phyloP scores from a whole-genome alignment of 495 filamentous ascomycete genomes.

The Aspergillus carlsbadensis region DNA sequence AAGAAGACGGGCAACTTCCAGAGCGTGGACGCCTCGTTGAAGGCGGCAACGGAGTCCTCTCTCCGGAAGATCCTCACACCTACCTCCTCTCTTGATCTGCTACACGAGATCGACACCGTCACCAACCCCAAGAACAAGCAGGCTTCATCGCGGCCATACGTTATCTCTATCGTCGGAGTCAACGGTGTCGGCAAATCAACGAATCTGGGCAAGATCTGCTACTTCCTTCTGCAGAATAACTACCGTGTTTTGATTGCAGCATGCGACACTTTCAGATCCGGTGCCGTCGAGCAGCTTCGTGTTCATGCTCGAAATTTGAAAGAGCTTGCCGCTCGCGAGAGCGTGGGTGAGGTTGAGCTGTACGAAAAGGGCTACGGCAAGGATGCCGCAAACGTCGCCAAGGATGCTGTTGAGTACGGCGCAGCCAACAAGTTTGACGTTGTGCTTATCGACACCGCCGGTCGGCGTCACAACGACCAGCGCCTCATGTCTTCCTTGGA shows the following conservation, averaged over 20 bases:
- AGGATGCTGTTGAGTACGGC: slow-evolving; percentile 83
- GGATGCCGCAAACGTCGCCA: slow-evolving; percentile 91
- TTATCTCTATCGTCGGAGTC: slow-evolving; percentile 96
- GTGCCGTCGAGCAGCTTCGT: slow-evolving; percentile 93
- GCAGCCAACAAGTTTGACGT: slow-evolving; percentile 79
- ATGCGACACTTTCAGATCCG: slow-evolving; percentile 95
- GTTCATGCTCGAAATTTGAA: slow-evolving; percentile 90
- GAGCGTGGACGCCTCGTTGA: slow-evolving; percentile 81
- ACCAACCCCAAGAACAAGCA: slow-evolving; percentile 55
- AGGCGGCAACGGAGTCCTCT: slow-evolving; percentile 82
- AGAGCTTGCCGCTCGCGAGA: slow-evolving; percentile 79
- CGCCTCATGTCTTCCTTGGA: slow-evolving; percentile 92
- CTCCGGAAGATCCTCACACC: slow-evolving; percentile 93
- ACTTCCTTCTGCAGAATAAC: slow-evolving; percentile 94
- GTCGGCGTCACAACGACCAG: slow-evolving; percentile 91
- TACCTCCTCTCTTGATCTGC: slow-evolving; percentile 87
- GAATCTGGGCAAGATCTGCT: slow-evolving; percentile 94
- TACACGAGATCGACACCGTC: slow-evolving; percentile 85
- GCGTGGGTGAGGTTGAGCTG: slow-evolving; percentile 74
- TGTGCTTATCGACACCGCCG: slow-evolving; percentile 94
- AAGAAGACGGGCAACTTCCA: slow-evolving; percentile 93
- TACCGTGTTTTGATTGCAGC: slow-evolving; percentile 94
- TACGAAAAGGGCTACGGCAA: slow-evolving; percentile 98
- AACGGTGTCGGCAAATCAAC: slow-evolving; percentile 98
- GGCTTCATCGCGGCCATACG: slow-evolving; percentile 74